A percentile compares a stretch with the other conserved stretches of the same genome.
Conservation (phyloP, 768 basidiomycete species). For the Mycena indigotica region DNA sequence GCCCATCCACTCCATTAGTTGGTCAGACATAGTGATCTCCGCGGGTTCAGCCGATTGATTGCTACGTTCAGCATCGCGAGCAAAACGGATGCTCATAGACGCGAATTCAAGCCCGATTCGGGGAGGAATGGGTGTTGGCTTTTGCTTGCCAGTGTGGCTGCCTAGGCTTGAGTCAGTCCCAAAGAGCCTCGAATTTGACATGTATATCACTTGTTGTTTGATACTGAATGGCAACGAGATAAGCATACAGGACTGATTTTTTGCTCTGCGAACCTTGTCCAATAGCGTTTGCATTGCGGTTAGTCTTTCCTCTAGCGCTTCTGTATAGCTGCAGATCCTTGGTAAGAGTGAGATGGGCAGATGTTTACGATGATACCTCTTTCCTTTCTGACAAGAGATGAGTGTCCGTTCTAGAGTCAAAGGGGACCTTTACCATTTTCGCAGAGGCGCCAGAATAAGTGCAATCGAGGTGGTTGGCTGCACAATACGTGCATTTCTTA, state of each 20-base stretch:
- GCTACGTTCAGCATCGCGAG: not conserved
- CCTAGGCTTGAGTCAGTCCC: not conserved
- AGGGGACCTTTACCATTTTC: not conserved
- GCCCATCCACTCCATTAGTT: not conserved
- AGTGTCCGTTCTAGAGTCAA: not conserved
- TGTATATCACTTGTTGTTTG: not conserved
- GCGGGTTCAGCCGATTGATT: not conserved
- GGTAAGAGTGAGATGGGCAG: not conserved
- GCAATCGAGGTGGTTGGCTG: not conserved
- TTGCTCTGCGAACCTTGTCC: not conserved
- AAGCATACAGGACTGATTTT: not conserved
- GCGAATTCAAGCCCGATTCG: not conserved
- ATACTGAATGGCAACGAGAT: not conserved
- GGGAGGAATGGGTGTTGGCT: not conserved
- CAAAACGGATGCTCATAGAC: not conserved
- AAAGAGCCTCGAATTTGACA: not conserved
- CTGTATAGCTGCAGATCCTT: not conserved
- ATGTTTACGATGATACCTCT: not conserved
- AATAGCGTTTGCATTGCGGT: not conserved
- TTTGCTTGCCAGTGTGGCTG: no score
- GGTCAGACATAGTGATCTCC: not conserved
- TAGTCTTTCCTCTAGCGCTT: not conserved
- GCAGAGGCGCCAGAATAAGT: not conserved
- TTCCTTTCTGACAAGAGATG: not conserved
- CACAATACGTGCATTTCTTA: not conserved